Evolutionary conservation across 2,329 filamentous ascomycete genomes (phyloP), one percentile per base, ranked within the genome.

Genomic region (Monilinia aucupariae): DNA sequence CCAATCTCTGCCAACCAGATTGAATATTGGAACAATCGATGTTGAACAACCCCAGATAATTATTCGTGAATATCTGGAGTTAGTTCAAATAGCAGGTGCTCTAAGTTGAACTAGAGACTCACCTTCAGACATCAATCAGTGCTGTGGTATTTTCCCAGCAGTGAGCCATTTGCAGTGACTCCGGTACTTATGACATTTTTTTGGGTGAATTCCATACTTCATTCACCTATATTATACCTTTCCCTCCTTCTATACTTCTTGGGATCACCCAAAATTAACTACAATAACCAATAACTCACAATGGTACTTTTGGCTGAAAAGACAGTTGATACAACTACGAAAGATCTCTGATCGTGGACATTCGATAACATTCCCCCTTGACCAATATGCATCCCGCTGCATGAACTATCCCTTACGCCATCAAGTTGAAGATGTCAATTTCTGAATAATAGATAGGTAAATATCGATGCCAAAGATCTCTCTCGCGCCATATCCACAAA

Each of bases 331-430:
- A 68, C 49, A 55, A 64, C 52, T 30, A 69, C 64, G 1, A 71
- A 69, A 48, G 71, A 72, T 50, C 55, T 71, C 27, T 15, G 67
- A 4, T 69, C 69, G 13, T 73, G 70, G 69, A 71, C 53, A 20
- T 69, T 73, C 37, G 67, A 70, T 43, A 61, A 69, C 34, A 27
- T 66, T 22, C 32, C 58, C 39, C 70, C 70, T 66, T 49, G 64
- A 70, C 58, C 65, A 54, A 56, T 64, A 73, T 69, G 59, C 20
- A 73, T 69, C 58, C 20, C 17, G 48, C 7, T 20, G 25, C 22
- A 43, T 10, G 13, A 22, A 15, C 17, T 27, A 22, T 39, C n/a
- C 13, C 7, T 13, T 3, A 5, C 20, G 3, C 17, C 2, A 45
- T 17, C 4, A 15, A 9, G 6, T 13, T 58, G 39, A n/a, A 20